These are phyloP conservation scores for Myxozyma vanderwaltii DNA, from an alignment of 805 yeast species.

Conservation along the genomic window DNA sequence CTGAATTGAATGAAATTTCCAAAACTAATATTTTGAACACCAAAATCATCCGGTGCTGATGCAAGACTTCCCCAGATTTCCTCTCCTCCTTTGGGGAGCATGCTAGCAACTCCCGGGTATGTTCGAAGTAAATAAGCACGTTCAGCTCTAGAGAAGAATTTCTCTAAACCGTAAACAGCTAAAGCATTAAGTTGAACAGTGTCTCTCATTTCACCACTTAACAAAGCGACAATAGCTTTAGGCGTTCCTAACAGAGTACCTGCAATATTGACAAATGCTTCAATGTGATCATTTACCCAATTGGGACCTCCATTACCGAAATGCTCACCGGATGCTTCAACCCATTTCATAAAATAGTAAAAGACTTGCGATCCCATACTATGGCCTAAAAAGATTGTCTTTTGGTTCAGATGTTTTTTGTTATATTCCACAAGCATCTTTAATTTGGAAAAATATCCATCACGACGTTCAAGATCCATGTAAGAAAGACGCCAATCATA, in stretches of 20 bases:
- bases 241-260: conserved; percentile 95
- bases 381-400: conserved; percentile 80
- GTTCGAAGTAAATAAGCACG: conserved; percentile 81
- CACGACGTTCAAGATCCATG: conserved; percentile 83
- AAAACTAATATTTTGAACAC: conserved; percentile 47
- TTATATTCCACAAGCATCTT: conserved; percentile 71
- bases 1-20: conserved; percentile 76
- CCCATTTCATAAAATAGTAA: conserved; percentile 93
- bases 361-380: conserved; percentile 96
- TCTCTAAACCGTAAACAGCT: conserved; percentile 92
- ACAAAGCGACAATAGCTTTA: conserved; percentile 82
- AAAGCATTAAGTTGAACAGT: conserved; percentile 90
- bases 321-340: conserved; percentile 75
- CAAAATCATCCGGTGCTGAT: conserved; percentile 60
- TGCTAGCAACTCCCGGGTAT: conserved; percentile 93
- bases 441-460: conserved; percentile 77
- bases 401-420: conserved; percentile 56
- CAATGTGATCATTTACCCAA: conserved; percentile 88
- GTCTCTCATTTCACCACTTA: conserved; percentile 98
- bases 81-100: conserved; percentile 96
- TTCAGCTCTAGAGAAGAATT: conserved; percentile 86
- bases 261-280: conserved; percentile 79
- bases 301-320: conserved; percentile 88
- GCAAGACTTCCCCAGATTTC: conserved; percentile 79
- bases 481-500: conserved; percentile 97